Evolutionary conservation across 139 green algal species (phyloP).

Genomic region (Coccomyxa sp.): DNA sequence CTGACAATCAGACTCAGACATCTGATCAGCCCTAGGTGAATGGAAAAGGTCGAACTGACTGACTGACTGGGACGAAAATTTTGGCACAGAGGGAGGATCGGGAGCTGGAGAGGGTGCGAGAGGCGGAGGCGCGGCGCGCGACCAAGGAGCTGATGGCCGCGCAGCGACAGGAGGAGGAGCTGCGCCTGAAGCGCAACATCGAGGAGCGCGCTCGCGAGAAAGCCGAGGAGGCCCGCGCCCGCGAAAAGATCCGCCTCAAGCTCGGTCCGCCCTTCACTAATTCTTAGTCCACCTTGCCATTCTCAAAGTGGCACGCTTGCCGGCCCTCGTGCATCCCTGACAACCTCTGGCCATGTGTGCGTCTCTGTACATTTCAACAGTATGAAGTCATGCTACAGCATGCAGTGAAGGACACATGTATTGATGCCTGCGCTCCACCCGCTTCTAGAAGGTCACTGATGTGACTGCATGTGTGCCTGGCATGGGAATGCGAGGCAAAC

Average conservation of each 20-base stretch:
- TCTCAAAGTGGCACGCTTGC: not conserved
- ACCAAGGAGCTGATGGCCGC: conserved; percentile 64
- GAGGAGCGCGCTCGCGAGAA: conserved; percentile 68
- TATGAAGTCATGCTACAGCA: too few species aligned
- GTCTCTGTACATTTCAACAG: too few species aligned
- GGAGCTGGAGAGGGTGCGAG: conserved; percentile 60
- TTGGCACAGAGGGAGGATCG: conserved; percentile 55
- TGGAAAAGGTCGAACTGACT: not conserved
- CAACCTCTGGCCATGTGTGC: too few species aligned
- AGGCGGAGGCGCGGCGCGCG: conserved; percentile 50
- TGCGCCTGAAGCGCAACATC: conserved; percentile 57
- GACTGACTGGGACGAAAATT: not conserved
- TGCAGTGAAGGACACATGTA: too few species aligned
- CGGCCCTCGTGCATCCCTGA: too few species aligned
- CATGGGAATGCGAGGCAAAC: too few species aligned
- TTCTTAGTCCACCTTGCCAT: not conserved
- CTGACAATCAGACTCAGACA: too few species aligned
- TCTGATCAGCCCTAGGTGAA: too few species aligned
- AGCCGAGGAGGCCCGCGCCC: conserved; percentile 52
- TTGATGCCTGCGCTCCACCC: too few species aligned
- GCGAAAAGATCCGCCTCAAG: conserved; percentile 67
- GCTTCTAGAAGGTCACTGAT: too few species aligned
- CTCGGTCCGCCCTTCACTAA: conserved; percentile 33
- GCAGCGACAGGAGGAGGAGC: conserved; percentile 72
- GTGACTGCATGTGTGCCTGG: too few species aligned